phyloP scores from a whole-genome alignment of 1,284 basidiomycete genomes.

The Phlebopus sp. region DNA sequence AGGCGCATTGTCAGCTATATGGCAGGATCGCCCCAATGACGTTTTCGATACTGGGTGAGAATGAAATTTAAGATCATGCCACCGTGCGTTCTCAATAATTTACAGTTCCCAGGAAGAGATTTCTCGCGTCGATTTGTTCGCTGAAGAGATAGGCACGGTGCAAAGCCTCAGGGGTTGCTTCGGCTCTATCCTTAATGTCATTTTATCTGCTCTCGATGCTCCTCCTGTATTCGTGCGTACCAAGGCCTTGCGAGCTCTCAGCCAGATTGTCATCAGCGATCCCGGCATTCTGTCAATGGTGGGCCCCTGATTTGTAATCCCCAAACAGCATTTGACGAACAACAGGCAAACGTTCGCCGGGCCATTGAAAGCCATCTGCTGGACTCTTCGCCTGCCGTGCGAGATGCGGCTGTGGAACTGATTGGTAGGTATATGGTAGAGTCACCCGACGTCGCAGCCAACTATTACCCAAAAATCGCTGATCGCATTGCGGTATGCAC shows the following conservation, averaged over 20 bases:
- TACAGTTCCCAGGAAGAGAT: constrained; percentile 65
- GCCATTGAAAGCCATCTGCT: constrained; percentile 87
- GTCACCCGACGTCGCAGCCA: constrained; percentile 76
- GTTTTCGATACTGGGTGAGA: constrained; percentile 75
- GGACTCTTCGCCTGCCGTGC: constrained; percentile 89
- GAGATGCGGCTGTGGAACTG: constrained; percentile 93
- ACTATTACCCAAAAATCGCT: constrained; percentile 85
- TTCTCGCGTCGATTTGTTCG: constrained; percentile 59
- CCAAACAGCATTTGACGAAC: constrained; percentile 7
- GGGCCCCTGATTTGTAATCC: not conserved
- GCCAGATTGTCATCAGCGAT: constrained; percentile 83
- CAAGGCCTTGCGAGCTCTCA: constrained; percentile 84
- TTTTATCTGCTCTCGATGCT: constrained; percentile 75
- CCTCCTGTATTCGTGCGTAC: constrained; percentile 85
- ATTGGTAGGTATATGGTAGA: constrained; percentile 94
- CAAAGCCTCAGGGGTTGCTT: constrained; percentile 77
- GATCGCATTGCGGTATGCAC: constrained; percentile 79
- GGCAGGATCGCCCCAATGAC: constrained; percentile 64
- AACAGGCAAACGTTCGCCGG: constrained; percentile 67
- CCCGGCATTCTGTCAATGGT: constrained; percentile 78
- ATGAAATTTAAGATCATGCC: not conserved
- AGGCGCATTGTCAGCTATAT: constrained; percentile 57
- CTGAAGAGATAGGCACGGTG: constrained; percentile 74
- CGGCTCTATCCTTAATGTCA: constrained; percentile 73
- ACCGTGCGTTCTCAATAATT: constrained; percentile 11